A percentile compares a stretch with the other conserved stretches of the same genome.
Evolutionary conservation across 2,329 filamentous ascomycete genomes (phyloP).

Genomic region (Teratosphaeria gauchensis): DNA sequence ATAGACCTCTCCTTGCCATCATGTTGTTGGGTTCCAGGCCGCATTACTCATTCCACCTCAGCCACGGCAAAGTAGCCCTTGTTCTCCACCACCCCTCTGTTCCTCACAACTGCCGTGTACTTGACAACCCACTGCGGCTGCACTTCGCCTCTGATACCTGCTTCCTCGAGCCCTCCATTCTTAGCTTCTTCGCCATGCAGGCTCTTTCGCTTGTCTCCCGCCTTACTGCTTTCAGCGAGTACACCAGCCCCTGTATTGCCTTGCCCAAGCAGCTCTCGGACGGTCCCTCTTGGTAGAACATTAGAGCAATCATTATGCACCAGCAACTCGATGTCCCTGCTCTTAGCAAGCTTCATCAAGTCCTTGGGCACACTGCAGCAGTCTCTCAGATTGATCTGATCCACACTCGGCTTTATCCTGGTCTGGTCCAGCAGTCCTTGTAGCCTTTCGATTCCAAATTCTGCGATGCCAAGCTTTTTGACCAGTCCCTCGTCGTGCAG

Average conservation of each 20-base stretch:
- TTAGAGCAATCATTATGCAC: slow-evolving; percentile 93
- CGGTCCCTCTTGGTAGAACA: slow-evolving; percentile 74
- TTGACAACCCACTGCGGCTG: slow-evolving; percentile 91
- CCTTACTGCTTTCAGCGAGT: slow-evolving; percentile 45
- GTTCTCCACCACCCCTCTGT: slow-evolving; percentile 92
- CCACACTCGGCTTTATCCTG: slow-evolving; percentile 64
- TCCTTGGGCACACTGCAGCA: slow-evolving; percentile 93
- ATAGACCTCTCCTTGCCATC: not conserved
- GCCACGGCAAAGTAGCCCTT: slow-evolving; percentile 95
- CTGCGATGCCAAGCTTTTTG: slow-evolving; percentile 69
- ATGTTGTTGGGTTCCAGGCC: not conserved
- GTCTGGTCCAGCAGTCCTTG: slow-evolving; percentile 65
- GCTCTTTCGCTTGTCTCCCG: slow-evolving; percentile 32
- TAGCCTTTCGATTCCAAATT: slow-evolving; percentile 81
- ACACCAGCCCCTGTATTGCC: slow-evolving; percentile 65
- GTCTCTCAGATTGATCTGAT: slow-evolving; percentile 93
- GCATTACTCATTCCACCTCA: slow-evolving; percentile 19
- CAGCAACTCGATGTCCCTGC: slow-evolving; percentile 72
- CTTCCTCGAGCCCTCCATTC: slow-evolving; percentile 53
- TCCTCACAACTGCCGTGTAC: slow-evolving; percentile 89
- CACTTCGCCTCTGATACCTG: slow-evolving; percentile 61
- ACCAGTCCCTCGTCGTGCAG: slow-evolving; percentile 64
- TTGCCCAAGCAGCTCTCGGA: slow-evolving; percentile 71
- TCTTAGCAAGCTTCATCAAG: slow-evolving; percentile 73
- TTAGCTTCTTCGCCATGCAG: slow-evolving; percentile 27